Evolutionary conservation across 495 filamentous ascomycete genomes (phyloP), one percentile per base, ranked within the genome.

Genomic region (Monascus purpureus): DNA sequence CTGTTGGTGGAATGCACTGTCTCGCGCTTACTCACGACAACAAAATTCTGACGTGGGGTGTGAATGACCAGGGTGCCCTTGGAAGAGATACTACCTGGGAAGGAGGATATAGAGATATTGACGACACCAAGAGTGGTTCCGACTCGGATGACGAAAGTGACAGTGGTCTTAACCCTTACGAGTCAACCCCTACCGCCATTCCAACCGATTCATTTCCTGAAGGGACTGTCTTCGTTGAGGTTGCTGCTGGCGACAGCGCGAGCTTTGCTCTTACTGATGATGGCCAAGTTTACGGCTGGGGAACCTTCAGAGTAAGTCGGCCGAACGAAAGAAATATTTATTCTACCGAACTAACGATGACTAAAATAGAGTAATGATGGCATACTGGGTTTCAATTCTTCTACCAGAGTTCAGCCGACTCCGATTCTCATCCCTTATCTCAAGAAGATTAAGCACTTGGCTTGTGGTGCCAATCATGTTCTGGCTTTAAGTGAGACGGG

Each of bases 201-300:
- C 57, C 70, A 3, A 38, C 47, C 6, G 46, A 53, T 7, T 37
- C 40, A 29, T 76, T 78, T 43, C 63, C 71, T 11, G 57, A 65
- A 27, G 63, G 52, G 18, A 70, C 65, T n/a, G 46, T 57, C 4
- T 76, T 77, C 43, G 63, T 68, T 16, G 55, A 73, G 40, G 65
- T 80, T 18, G 65, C 68, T 33, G 72, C 73, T 39, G 71, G 72
- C 13, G 77, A 82, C 41, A 78, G 72, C 41, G 57, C 60, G 22
- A 70, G 68, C 20, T 77, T 80, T 48, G 77, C 67, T 25, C 49
- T 82, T 13, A 82, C 77, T 8, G 67, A 78, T 32, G 67, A 75
- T 31, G 77, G 77, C 22, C 49, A 53, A 13, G 73, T 82, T 17
- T 80, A 73, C 45, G 77, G 75, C 17, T 82, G 77, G 77, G 77